Evolutionary conservation across 2,329 filamentous ascomycete species (phyloP), one percentile per base, ranked within the genome.

Genomic region (Lecanosticta acicola): DNA sequence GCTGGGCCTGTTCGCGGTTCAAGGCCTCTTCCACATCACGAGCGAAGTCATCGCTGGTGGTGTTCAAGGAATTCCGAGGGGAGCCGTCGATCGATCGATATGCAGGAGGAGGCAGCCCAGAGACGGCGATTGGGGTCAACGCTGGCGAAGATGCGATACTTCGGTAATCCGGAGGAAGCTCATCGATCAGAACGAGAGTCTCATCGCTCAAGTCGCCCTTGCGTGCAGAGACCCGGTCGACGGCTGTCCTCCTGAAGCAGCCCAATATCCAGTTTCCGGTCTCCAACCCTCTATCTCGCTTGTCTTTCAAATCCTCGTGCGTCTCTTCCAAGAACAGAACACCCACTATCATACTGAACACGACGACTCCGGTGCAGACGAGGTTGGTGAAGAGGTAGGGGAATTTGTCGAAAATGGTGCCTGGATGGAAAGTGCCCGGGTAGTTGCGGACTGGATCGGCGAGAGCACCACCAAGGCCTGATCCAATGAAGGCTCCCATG

Each of bases 251-350:
- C 41, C 53, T 48, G 42, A 65, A 51, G 29, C 51, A 47, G 43
- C 61, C 54, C 45, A 73, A 47, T 29, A 97, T 71, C 74, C 81
- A 85, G 59, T 83, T 76, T 48, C 93, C 91, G 17, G 87, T 62
- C 62, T 91, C 85, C 11, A 85, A 68, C 3, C 91, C 90, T 29
- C 78, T 73, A 66, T 98, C 93, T 36, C 79, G 80, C 46, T 82
- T 76, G 55, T 81, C 68, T 70, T 86, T 94, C 72, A 85, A 85
- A 64, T 86, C 81, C 40, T 83, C 78, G 63, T 98, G 93, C 1
- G 93, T 97, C 71, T 98, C 93, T 64, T 98, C 89, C 45, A 98
- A 74, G 62, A 95, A 96, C 16, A 96, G 69, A 44, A 94, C 73
- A 14, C 90, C 90, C 43, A 93, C 77, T 3, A 83, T 64, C 38